Evolutionary conservation across 176 grass and related monocot genomes (phyloP), one percentile per base, ranked within the genome.

Genomic region (Triticum timopheevii): DNA sequence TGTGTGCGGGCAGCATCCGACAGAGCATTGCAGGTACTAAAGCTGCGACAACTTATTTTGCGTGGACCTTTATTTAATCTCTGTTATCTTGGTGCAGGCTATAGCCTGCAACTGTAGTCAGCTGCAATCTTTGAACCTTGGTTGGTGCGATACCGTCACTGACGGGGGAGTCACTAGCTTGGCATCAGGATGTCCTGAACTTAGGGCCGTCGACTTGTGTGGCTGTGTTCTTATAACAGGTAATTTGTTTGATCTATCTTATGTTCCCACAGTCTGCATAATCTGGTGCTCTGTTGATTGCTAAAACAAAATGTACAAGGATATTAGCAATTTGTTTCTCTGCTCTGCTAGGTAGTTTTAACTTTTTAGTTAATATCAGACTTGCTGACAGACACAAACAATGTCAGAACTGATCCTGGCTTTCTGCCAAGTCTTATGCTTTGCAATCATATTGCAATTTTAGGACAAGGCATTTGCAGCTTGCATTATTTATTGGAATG

Each of bases 191-290:
- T 97, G 95, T 35, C 95, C 95, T 80, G 92, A 97, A 73, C 92
- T 97, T 56, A 84, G 86, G 78, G 88, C 88, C 13, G 22, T 97
- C 27, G 92, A 97, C 61, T 85, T 97, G 91, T 94, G 95, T 62
- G 95, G 92, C 4, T 97, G 95, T 58, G 88, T 97, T 67, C 92
- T 97, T 80, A 97, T 94, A 80, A 97, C 95, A 89, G 95, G 95
- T 97, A 56, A 59, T 67, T 44, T 59, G 3, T 64, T 35, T 78
- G 6, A 5, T 50, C 3, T 22, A 79, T 84, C 39, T 76, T 7
- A 65, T 63, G 44, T 52, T 34, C 31, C 25, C 33, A 1, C 62
- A 13, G 20, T 77, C 15, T 88, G 34, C 17, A 42, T 1, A 40
- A 81, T 12, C 27, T 19, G 5, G 0, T 75, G 19, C 0, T 9